A percentile compares a stretch with the other conserved stretches of the same genome.
Evolutionary conservation across 108 stramenopile genomes (phyloP).

Genomic region (Mayamaea pseudoterrestris): DNA sequence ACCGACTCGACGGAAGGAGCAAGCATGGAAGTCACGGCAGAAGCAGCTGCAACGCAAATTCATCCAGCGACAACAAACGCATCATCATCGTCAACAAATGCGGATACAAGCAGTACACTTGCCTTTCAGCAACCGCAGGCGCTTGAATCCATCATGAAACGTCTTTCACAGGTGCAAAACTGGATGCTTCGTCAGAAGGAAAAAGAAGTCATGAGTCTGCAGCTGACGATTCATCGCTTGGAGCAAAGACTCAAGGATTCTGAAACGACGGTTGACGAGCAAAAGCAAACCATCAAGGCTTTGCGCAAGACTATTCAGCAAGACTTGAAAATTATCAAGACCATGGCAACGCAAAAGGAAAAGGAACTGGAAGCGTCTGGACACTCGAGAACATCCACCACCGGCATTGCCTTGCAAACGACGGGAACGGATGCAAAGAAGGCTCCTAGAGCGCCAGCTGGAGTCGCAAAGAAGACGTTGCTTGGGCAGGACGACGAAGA

Average conservation of each 20-base stretch:
- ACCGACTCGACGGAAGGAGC: background rate
- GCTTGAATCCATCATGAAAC: slow-evolving; percentile 7
- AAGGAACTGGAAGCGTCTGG: slow-evolving; percentile 4
- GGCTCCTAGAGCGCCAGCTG: no score
- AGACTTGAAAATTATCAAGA: slow-evolving; percentile 12
- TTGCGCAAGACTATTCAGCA: slow-evolving; percentile 9
- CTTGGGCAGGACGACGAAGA: no score
- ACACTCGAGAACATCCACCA: no score
- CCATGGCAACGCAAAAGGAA: slow-evolving; percentile 11
- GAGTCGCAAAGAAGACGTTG: no score
- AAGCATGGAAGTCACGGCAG: background rate
- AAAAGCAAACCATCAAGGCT: slow-evolving; percentile 6
- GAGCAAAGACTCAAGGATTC: slow-evolving; percentile 6
- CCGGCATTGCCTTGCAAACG: no score
- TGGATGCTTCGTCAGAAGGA: slow-evolving; percentile 11
- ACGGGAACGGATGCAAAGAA: no score
- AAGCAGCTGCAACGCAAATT: background rate
- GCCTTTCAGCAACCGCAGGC: slow-evolving; percentile 5
- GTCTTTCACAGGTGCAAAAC: slow-evolving; percentile 7
- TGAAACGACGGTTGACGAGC: slow-evolving; percentile 4
- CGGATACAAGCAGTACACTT: background rate
- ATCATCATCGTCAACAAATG: background rate
- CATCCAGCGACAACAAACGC: background rate
- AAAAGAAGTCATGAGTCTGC: slow-evolving; percentile 9
- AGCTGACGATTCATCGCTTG: slow-evolving; percentile 5